Conservation (phyloP, 164 flowering plant genomes). For the Nymphaea colorata region DNA sequence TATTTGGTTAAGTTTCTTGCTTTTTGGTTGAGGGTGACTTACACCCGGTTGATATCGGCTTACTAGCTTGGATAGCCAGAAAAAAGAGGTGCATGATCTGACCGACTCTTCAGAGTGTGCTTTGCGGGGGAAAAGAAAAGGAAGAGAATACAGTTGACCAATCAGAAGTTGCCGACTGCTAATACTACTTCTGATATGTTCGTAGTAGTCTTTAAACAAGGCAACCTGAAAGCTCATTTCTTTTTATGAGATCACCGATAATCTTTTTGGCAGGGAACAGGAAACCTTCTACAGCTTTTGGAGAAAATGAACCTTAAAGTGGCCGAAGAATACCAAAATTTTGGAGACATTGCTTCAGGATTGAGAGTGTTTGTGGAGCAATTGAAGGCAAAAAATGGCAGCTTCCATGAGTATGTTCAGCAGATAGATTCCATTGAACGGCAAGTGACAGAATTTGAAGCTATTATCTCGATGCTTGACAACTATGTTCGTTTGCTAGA, state of each 20-base stretch:
- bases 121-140: too few species aligned
- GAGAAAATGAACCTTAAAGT: constrained; percentile 83
- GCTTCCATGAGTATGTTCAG: constrained; percentile 61
- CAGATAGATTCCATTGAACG: constrained; percentile 77
- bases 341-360: constrained; percentile 85
- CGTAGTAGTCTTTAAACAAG: too few species aligned
- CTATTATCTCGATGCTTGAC: constrained; percentile 70
- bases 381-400: constrained; percentile 56
- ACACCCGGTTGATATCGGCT: too few species aligned
- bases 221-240: not conserved
- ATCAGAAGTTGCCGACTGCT: too few species aligned
- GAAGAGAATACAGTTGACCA: too few species aligned
- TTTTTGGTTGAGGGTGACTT: too few species aligned
- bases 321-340: constrained; percentile 65
- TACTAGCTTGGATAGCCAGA: too few species aligned
- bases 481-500: constrained; percentile 56
- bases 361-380: constrained; percentile 86
- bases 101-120: too few species aligned
- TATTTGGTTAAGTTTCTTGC: too few species aligned
- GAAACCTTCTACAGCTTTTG: constrained; percentile 55
- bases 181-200: too few species aligned
- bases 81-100: too few species aligned
- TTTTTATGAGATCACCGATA: not conserved
- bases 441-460: constrained; percentile 80
- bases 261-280: constrained; percentile 47